Base-by-base conservation (phyloP, 352 stramenopile genomes). In the Elongisporangium prolatum region DNA sequence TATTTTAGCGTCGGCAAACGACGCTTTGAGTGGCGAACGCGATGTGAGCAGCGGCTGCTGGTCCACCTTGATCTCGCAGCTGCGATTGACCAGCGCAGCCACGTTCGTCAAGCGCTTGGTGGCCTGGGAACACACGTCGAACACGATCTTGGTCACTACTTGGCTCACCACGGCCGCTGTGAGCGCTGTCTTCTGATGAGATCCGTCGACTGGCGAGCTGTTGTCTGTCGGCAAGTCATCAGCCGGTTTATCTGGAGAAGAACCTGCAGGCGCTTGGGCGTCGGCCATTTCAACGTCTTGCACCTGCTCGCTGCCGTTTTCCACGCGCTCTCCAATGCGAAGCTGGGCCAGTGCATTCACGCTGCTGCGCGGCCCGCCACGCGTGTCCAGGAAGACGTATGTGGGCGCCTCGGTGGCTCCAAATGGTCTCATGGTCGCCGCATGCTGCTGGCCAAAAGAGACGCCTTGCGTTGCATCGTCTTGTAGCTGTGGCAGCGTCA, bases 321-420 rank as follows among this genome's bases (percentile, higher is more conserved):
- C 28, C 28, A 40, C 28, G 28, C 28, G 28, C 14, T 40, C 28
- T 40, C 28, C 28, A 13, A 40, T 40, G 28, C 28, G 28, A 13
- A 40, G 28, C 28, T 40, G 28, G 5, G 28, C 28, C 4, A 40
- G 4, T 9, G 28, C 28, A 13, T 6, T 6, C 4, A 40, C 28
- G 28, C 28, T 40, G 28, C 28, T 40, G 28, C 28, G 28, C 9
- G 4, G 2, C 5, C 28, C 28, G 4, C 28, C 28, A 13, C 79
- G 67, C 11, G 79, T 87, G 44, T 89, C 73, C 53, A 89, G 54
- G 28, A 68, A 78, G n/a, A 86, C 48, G 60, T 84, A 87, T 20
- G 69, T 63, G 22, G 79, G 79, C n/a, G 74, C 79, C 11, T 63
- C 50, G 4, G 70, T 55, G 24, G 65, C 8, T 22, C 56, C 22